Evolutionary conservation across 2,329 filamentous ascomycete species (phyloP).

Genomic region (Metarhizium robertsii): DNA sequence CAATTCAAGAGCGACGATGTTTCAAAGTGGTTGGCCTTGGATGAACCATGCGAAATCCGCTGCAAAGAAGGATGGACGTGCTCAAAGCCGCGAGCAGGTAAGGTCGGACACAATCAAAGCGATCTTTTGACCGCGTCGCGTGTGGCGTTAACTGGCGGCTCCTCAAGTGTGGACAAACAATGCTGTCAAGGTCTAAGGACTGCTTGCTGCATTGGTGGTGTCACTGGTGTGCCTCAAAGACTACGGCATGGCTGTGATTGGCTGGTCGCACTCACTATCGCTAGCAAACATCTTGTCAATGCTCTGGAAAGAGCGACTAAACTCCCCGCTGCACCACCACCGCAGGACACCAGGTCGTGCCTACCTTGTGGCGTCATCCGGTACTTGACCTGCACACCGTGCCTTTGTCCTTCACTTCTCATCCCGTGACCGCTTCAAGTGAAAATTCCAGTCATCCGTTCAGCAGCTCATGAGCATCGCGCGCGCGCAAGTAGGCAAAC

Average conservation of each 20-base stretch:
- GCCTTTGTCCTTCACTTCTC: constrained; percentile 2
- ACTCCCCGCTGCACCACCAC: neutral
- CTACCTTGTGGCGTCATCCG: constrained; percentile 3
- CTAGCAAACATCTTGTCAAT: neutral
- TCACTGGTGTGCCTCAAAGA: neutral
- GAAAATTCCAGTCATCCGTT: constrained; percentile 4
- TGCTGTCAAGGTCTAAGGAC: neutral
- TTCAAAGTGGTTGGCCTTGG: neutral
- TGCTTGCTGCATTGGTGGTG: neutral
- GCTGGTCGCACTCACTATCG: neutral
- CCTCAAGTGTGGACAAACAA: too few relatives aligned
- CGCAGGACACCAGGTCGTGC: neutral
- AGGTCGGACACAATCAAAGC: too few relatives aligned
- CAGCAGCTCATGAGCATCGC: neutral
- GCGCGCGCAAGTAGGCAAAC: neutral
- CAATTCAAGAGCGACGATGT: neutral
- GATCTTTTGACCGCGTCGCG: neutral
- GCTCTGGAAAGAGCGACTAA: neutral
- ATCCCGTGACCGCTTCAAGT: constrained; percentile 3
- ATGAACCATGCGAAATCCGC: neutral
- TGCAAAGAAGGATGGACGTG: neutral
- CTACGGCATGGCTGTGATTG: neutral
- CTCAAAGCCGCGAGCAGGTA: neutral
- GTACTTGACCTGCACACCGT: neutral
- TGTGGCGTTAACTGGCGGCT: neutral